Evolutionary conservation across 495 filamentous ascomycete species (phyloP), one percentile per base, ranked within the genome.

Genomic region (Halenospora varia): DNA sequence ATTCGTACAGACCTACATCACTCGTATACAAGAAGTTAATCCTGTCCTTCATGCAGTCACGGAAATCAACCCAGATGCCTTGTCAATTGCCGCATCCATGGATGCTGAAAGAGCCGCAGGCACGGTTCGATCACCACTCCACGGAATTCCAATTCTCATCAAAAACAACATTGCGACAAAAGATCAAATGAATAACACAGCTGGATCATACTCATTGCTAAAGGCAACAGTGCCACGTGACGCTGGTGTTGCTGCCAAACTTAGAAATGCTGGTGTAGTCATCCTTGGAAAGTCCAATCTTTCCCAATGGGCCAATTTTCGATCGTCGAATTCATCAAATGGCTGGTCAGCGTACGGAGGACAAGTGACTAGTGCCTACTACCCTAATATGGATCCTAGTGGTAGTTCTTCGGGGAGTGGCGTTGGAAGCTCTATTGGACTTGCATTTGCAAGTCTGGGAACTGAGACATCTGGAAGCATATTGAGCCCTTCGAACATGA

Each of bases 131-230:
- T 77, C 84, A 25, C 79, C 80, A 4, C 75, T 90, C 1, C 87
- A 91, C 65, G 86, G 86, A 19, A 86, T 91, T 55, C 88, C 88
- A 2, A 84, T 89, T 68, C 68, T 88, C 17, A 78, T 89, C 59
- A 90, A 90, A 69, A 85, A 90, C 50, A 73, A 61, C 72, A 60
- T 60, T 39, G 59, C 44, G 0, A 61, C 59, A 11, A 52, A 45
- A 24, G 53, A 61, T 29, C n/a, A 45, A 3, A 72, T 83, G 66
- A 66, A 72, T 24, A 83, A 75, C 10, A 82, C 77, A 15, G 74
- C 71, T 17, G 81, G 79, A 0, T 69, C 62, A 17, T 61, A 65
- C 42, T 62, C 71, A 4, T 62, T 74, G 6, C 48, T 61, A 10
- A 72, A 73, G 20, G 70, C 71, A 1, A 64, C 49, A 54, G 64